Evolutionary conservation across 2,329 filamentous ascomycete genomes (phyloP).

Genomic region (Aureobasidium mangrovei): DNA sequence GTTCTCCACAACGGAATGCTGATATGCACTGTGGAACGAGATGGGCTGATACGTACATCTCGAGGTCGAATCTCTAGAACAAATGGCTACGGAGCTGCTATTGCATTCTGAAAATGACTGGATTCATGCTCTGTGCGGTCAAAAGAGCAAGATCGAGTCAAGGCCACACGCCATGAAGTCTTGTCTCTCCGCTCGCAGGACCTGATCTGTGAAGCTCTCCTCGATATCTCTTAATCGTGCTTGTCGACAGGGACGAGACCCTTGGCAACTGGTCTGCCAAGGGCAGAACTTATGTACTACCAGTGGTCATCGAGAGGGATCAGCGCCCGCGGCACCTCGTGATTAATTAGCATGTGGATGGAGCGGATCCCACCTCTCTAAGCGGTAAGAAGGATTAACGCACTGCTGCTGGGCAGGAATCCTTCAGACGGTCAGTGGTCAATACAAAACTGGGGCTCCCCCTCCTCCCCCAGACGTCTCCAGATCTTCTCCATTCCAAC

Average conservation of each 20-base stretch:
- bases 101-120: no score
- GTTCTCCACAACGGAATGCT: no score
- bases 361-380: neutral
- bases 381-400: conserved; percentile 10
- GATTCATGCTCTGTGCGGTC: neutral
- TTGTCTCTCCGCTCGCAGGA: neutral
- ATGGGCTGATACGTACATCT: no score
- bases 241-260: neutral
- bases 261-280: conserved; percentile 1
- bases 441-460: neutral
- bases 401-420: neutral
- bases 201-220: neutral
- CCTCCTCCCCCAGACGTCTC: conserved; percentile 4
- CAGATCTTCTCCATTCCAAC: conserved; percentile 8
- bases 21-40: no score
- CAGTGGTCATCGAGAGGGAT: no score
- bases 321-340: no score
- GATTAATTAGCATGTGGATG: no score
- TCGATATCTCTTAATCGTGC: neutral
- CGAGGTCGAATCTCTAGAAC: no score
- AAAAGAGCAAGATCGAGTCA: neutral
- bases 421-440: neutral
- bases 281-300: neutral
- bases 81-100: no score
- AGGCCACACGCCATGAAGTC: neutral